Conservation (phyloP, 108 stramenopile species). For the Cafeteria roenbergensis region DNA sequence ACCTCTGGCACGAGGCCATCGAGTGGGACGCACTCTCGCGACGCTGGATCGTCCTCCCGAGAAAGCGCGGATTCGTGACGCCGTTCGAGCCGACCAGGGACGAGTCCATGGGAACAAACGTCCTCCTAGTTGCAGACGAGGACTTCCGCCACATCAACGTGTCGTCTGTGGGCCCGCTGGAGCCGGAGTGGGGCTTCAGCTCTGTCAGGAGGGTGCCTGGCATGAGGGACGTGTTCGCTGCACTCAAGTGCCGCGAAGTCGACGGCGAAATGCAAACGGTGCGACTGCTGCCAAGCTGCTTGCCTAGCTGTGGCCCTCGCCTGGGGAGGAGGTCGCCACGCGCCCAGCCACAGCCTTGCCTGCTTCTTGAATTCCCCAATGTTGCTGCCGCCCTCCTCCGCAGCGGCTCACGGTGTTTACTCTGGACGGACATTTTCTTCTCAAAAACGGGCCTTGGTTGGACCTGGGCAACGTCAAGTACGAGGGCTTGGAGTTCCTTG, state of each 20-base stretch:
- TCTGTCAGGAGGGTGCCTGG: background rate
- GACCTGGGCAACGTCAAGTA: conserved; percentile 11
- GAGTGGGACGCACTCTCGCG: conserved; percentile 8
- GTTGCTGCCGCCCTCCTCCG: too few relatives aligned
- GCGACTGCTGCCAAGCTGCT: too few relatives aligned
- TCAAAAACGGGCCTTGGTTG: background rate
- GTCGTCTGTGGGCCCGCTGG: conserved; percentile 4
- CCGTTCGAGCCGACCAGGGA: background rate
- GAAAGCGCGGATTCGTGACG: conserved; percentile 2
- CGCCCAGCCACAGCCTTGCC: conserved; percentile 3
- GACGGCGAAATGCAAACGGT: too few relatives aligned
- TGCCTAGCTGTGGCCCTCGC: conserved; percentile 14
- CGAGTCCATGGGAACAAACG: conserved; percentile 13
- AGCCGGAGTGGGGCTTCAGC: conserved; percentile 17
- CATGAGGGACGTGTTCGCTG: background rate
- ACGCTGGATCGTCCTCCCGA: conserved; percentile 13
- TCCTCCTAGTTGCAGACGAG: conserved; percentile 8
- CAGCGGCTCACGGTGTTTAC: conserved; percentile 17
- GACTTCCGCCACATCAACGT: conserved; percentile 14
- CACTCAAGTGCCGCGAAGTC: conserved; percentile 9
- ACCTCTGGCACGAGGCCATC: conserved; percentile 24
- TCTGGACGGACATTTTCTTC: conserved; percentile 3
- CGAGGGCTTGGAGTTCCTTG: conserved; percentile 20
- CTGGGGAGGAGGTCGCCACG: conserved; percentile 2
- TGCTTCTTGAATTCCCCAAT: too few relatives aligned